These are phyloP conservation scores for Mycosphaerella sp. DNA, from an alignment of 2,329 filamentous ascomycete genomes.

Conservation along the genomic window DNA sequence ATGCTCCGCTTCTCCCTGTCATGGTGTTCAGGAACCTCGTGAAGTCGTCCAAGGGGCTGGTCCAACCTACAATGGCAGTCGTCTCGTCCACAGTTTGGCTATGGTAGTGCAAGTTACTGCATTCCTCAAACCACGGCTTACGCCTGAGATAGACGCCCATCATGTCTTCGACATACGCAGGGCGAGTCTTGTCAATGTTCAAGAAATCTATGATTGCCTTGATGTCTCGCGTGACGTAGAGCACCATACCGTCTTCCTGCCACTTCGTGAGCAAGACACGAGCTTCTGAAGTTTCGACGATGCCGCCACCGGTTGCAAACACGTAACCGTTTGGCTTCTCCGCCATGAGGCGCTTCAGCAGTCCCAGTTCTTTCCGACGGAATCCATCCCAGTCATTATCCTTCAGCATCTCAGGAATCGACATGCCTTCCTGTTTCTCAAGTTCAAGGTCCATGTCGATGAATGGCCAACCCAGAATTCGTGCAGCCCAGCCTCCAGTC, in stretches of 20 bases:
- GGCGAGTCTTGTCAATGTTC: slow-evolving; percentile 79
- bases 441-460: slow-evolving; percentile 85
- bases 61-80: slow-evolving; percentile 30
- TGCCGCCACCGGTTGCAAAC: slow-evolving; percentile 88
- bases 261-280: slow-evolving; percentile 69
- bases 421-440: slow-evolving; percentile 63
- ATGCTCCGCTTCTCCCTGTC: slow-evolving; percentile 51
- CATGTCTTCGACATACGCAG: slow-evolving; percentile 89
- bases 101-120: slow-evolving; percentile 91
- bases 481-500: slow-evolving; percentile 76
- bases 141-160: slow-evolving; percentile 82
- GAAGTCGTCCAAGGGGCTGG: slow-evolving; percentile 54
- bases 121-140: slow-evolving; percentile 83
- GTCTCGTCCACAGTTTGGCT: slow-evolving; percentile 58
- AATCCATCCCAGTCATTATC: slow-evolving; percentile 81
- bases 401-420: slow-evolving; percentile 81
- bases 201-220: slow-evolving; percentile 90
- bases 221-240: slow-evolving; percentile 87
- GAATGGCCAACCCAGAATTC: slow-evolving; percentile 66
- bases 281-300: slow-evolving; percentile 79
- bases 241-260: slow-evolving; percentile 72
- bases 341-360: slow-evolving; percentile 66
- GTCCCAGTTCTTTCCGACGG: slow-evolving; percentile 66
- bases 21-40: slow-evolving; percentile 64
- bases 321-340: slow-evolving; percentile 70